These are phyloP conservation scores for Neoarthrinium moseri DNA, from an alignment of 2,329 filamentous ascomycete species.

Conservation along the genomic window DNA sequence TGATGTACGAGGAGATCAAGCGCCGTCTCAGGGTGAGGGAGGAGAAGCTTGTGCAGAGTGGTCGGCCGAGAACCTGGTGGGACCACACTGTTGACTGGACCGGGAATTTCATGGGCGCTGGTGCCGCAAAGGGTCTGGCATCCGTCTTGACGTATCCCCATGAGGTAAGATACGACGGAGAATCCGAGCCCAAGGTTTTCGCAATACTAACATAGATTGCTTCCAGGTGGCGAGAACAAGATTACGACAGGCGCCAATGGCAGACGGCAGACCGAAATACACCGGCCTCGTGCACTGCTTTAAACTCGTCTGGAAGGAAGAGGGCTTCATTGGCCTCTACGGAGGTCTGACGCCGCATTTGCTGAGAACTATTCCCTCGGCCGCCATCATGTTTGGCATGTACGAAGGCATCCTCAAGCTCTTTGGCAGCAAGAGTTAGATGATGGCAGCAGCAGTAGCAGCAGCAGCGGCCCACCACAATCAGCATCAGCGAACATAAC, in stretches of 20 bases:
- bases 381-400: conserved; percentile 96
- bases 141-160: conserved; percentile 88
- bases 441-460: too few species aligned
- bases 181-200: too few species aligned
- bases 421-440: conserved; percentile 27
- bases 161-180: conserved; percentile 72
- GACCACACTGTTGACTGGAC: conserved; percentile 76
- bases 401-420: conserved; percentile 58
- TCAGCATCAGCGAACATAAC: background rate
- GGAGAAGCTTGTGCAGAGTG: conserved; percentile 53
- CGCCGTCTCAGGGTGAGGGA: conserved; percentile 65
- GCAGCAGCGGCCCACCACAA: background rate
- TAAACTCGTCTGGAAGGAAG: conserved; percentile 81
- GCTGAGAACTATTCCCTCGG: conserved; percentile 85
- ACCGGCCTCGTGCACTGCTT: conserved; percentile 88
- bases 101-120: conserved; percentile 76
- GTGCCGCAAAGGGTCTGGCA: conserved; percentile 81
- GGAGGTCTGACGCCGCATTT: conserved; percentile 90
- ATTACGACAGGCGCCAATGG: conserved; percentile 78
- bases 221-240: conserved; percentile 78
- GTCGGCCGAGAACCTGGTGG: conserved; percentile 65
- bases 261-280: conserved; percentile 74
- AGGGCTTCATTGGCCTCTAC: conserved; percentile 82
- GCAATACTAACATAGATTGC: too few species aligned
- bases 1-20: conserved; percentile 93